Percentiles rank a stretch among this genome's conserved stretches.
Conservation (phyloP, 164 flowering plant species). For the Liriodendron chinense region DNA sequence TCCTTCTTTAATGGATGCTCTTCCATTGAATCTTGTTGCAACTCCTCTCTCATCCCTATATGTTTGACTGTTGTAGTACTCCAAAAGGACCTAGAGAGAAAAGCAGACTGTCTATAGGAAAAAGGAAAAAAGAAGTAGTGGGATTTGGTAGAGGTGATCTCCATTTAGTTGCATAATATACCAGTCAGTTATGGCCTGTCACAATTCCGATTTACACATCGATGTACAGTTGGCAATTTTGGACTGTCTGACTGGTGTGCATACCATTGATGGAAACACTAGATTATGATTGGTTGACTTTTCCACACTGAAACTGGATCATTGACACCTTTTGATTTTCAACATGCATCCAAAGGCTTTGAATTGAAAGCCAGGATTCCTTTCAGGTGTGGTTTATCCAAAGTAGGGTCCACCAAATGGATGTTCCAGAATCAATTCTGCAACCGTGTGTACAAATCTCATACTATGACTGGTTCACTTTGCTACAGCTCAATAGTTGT, state of each 20-base stretch:
- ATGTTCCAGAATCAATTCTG: too few species aligned
- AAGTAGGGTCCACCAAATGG: too few species aligned
- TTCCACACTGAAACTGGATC: not conserved
- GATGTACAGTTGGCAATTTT: too few species aligned
- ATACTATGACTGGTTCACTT: too few species aligned
- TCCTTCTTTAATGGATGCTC: conserved; percentile 74
- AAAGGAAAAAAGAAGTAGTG: not conserved
- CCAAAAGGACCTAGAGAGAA: conserved; percentile 34
- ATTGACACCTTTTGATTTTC: not conserved
- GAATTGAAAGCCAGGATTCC: not conserved
- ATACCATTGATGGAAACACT: not conserved
- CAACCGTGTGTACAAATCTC: too few species aligned
- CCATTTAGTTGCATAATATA: not conserved
- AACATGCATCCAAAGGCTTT: not conserved
- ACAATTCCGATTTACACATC: too few species aligned
- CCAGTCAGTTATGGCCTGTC: too few species aligned
- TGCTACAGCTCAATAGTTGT: too few species aligned
- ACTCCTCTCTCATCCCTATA: conserved; percentile 37
- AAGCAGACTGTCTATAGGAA: not conserved
- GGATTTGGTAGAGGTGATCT: not conserved
- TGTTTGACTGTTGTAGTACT: conserved; percentile 64
- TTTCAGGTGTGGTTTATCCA: too few species aligned
- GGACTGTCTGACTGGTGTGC: too few species aligned
- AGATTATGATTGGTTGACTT: too few species aligned
- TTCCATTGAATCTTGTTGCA: conserved; percentile 39